Conservation (phyloP, 169 alveolate species). For the Plasmodium gaboni region DNA sequence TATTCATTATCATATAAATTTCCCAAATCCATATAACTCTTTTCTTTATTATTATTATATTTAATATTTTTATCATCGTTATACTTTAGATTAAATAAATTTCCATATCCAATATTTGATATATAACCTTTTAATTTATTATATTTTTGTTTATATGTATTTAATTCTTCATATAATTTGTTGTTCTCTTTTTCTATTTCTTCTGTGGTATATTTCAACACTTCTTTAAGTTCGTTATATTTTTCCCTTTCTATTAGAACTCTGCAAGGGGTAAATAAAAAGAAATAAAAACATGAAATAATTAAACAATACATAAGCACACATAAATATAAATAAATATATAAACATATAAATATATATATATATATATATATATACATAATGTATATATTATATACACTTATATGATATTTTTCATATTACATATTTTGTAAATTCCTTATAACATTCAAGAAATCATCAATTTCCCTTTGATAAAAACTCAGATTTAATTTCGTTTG, state of each 20-base stretch:
- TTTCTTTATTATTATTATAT: neutral
- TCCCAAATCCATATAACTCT: too few relatives aligned
- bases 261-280: slow-evolving; percentile 5
- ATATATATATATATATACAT: neutral
- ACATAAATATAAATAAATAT: neutral
- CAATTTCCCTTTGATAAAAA: slow-evolving; percentile 65
- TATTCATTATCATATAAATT: slow-evolving; percentile 1
- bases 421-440: slow-evolving; percentile 73
- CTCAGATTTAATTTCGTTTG: slow-evolving; percentile 48
- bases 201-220: slow-evolving; percentile 69
- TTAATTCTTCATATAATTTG: slow-evolving; percentile 59
- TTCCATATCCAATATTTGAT: slow-evolving; percentile 76
- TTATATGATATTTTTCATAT: neutral
- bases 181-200: slow-evolving; percentile 72
- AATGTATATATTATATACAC: neutral
- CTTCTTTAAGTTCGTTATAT: slow-evolving; percentile 52
- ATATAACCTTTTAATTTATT: slow-evolving; percentile 33
- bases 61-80: slow-evolving; percentile 13
- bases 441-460: slow-evolving; percentile 59
- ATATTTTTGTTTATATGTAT: slow-evolving; percentile 52
- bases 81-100: slow-evolving; percentile 25
- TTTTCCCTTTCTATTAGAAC: slow-evolving; percentile 69
- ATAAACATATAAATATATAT: too few relatives aligned
- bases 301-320: neutral
- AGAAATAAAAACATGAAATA: slow-evolving; percentile 5